Evolutionary conservation across 169 alveolate species (phyloP).

Genomic region (Cryptosporidium xiaoi): DNA sequence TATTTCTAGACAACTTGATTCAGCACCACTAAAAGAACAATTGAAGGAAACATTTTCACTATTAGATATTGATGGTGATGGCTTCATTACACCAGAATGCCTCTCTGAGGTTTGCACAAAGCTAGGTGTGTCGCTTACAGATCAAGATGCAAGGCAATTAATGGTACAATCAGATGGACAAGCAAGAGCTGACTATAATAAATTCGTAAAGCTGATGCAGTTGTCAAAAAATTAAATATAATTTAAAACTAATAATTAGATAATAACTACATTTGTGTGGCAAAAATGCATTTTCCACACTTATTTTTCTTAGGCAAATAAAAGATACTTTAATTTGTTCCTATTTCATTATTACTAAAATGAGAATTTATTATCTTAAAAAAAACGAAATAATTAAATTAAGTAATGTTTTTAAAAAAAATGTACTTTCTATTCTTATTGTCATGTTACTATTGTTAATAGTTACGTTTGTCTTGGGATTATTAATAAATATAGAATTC

Average conservation of each 20-base stretch:
- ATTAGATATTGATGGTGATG: slow-evolving; percentile 44
- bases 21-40: slow-evolving; percentile 72
- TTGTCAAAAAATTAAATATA: slow-evolving; percentile 19
- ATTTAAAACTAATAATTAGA: neutral
- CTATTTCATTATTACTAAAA: slow-evolving; percentile 3
- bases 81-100: slow-evolving; percentile 60
- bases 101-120: slow-evolving; percentile 60
- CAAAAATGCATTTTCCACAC: slow-evolving; percentile 44
- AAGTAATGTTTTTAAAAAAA: slow-evolving; percentile 7
- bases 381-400: slow-evolving; percentile 19
- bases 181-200: slow-evolving; percentile 65
- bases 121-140: slow-evolving; percentile 67
- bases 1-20: slow-evolving; percentile 57
- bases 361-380: neutral
- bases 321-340: neutral
- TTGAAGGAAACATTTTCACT: slow-evolving; percentile 54
- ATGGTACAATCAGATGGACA: slow-evolving; percentile 75
- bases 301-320: neutral
- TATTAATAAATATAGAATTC: slow-evolving; percentile 20
- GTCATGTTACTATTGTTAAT: neutral
- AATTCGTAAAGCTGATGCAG: slow-evolving; percentile 67
- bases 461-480: neutral
- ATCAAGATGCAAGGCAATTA: slow-evolving; percentile 73
- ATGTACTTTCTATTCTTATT: slow-evolving; percentile 1
- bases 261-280: slow-evolving; percentile 43